A percentile compares a stretch with the other conserved stretches of the same genome.
These are phyloP conservation scores for Crithidia bombi DNA, from an alignment of 208 protist genomes.

Conservation along the genomic window DNA sequence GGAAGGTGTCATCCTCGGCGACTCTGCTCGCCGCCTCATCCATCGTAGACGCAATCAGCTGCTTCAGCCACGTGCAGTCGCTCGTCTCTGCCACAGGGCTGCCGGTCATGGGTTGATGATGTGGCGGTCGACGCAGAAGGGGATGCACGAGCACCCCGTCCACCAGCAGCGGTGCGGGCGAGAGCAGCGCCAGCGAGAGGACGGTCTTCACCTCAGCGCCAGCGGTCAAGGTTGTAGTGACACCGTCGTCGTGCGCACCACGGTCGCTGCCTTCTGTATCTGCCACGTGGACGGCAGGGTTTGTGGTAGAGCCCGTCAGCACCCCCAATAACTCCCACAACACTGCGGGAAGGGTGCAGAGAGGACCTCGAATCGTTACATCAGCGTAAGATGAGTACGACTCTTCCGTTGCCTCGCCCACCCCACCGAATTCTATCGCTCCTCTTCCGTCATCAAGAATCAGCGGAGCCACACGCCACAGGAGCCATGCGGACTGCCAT, in stretches of 20 bases:
- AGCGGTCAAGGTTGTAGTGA: neutral
- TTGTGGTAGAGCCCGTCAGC: neutral
- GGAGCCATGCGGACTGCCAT: neutral
- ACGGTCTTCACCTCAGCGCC: neutral
- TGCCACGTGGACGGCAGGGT: neutral
- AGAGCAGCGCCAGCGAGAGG: constrained; percentile 13
- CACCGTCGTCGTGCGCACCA: neutral
- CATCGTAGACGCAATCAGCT: neutral
- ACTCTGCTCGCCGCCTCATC: neutral
- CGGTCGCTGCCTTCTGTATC: neutral
- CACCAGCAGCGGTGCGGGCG: constrained; percentile 8
- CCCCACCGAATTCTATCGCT: neutral
- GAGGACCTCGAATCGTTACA: neutral
- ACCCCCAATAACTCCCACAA: neutral
- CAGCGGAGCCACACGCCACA: constrained; percentile 9
- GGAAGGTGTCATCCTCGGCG: neutral
- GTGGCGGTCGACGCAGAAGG: constrained; percentile 18
- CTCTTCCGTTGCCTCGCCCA: neutral
- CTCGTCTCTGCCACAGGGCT: neutral
- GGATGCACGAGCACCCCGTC: constrained; percentile 14
- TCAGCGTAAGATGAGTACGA: neutral
- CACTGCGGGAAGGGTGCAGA: neutral
- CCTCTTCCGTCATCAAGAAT: neutral
- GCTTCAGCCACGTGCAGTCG: constrained; percentile 1
- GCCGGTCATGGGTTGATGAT: neutral